Evolutionary conservation across 2,329 filamentous ascomycete genomes (phyloP).

Genomic region (Microcera coccophila): DNA sequence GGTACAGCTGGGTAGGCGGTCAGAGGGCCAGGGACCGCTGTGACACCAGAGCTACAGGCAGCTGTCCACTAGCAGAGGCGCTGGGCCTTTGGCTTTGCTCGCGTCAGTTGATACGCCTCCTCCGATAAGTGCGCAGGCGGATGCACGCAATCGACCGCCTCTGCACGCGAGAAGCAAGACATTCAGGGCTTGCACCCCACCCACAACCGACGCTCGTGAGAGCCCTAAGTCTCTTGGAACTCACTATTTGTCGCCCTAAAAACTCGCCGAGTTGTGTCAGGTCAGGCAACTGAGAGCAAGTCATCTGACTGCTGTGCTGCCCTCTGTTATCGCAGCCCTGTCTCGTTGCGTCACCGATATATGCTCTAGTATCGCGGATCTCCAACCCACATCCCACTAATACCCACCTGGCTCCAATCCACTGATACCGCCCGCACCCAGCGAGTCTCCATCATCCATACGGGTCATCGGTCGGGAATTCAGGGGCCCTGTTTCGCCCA

Average conservation of each 20-base stretch:
- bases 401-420: too few relatives aligned
- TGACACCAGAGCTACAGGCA: conserved; percentile 20
- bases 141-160: conserved; percentile 10
- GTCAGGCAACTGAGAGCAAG: conserved; percentile 3
- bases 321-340: conserved; percentile 8
- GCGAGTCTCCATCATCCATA: conserved; percentile 1
- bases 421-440: conserved; percentile 10
- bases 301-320: conserved; percentile 14
- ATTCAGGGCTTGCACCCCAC: neutral
- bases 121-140: neutral
- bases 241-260: neutral
- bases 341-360: conserved; percentile 18
- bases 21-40: conserved; percentile 12
- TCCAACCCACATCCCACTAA: too few relatives aligned
- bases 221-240: too few relatives aligned
- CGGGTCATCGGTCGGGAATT: neutral
- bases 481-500: neutral
- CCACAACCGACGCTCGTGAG: too few relatives aligned
- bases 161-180: conserved; percentile 2
- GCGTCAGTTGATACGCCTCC: neutral
- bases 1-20: conserved; percentile 14
- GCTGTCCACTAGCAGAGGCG: conserved; percentile 4
- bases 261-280: neutral
- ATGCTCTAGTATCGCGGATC: neutral
- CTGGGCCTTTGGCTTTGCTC: neutral